Base-by-base conservation (phyloP, 805 yeast genomes). In the Yarrowia sp. region DNA sequence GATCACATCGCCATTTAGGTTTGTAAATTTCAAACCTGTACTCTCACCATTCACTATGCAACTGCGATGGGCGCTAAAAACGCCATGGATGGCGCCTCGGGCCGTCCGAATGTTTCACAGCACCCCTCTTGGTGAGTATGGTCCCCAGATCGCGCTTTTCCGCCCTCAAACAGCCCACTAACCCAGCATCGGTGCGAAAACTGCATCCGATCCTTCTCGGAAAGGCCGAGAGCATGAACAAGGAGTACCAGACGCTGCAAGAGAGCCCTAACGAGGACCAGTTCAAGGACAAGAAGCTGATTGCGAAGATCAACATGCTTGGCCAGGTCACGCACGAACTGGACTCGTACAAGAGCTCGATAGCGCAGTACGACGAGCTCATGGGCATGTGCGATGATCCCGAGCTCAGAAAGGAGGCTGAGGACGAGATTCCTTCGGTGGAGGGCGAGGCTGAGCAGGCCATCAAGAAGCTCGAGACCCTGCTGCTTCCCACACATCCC, bases 401-500 rank as follows among this genome's bases (percentile, higher is more conserved):
- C 9, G 72, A 76, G 3, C 71, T 86, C 36, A 75, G 74, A 36
- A 77, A 74, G 4, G 92, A 87, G 13, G 97, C 96, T 0, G 71
- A 77, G 42, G 65, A 64, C 4, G 97, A 92, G 69, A 68, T 90
- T 5, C 76, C 75, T 0, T 68, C 73, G 0, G 66, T 81, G 0
- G 64, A 74, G 1, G 87, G 87, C 0, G 70, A 72, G 12, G 71
- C 89, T 9, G 71, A 72, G 3, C 66, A 71, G 9, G 69, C 81
- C 0, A 76, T 84, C 0, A 70, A 73, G 1, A 73, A 74, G 31
- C 83, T 86, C 63, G 69, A 79, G 6, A 78, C 80, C 41, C 63
- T 65, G 19, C 76, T 94, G 5, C 73, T 93, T 21, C 97, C 97
- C 1, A 83, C 88, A 2, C 86, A 87, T 66, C 85, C 84, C 46